Conservation (phyloP, 768 basidiomycete genomes). For the Termitomyces eurrhizus region DNA sequence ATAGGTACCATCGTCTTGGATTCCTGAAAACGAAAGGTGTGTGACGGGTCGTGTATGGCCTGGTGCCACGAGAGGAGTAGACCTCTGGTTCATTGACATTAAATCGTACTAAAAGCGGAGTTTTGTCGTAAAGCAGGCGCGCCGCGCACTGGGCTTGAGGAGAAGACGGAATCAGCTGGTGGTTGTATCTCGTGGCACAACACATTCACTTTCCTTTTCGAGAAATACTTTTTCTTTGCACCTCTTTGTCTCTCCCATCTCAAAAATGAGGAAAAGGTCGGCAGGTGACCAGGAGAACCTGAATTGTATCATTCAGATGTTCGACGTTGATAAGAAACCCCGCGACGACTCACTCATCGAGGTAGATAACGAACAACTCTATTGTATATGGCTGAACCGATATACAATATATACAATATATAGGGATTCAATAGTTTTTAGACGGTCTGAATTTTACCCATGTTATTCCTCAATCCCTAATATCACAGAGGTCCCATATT, state of each 20-base stretch:
- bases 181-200: slow-evolving; percentile 15
- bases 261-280: not conserved
- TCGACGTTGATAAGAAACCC: not conserved
- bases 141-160: slow-evolving; percentile 38
- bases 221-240: slow-evolving; percentile 10
- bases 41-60: slow-evolving; percentile 88
- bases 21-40: slow-evolving; percentile 87
- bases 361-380: not conserved
- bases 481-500: not conserved
- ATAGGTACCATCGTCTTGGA: slow-evolving; percentile 82
- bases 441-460: not conserved
- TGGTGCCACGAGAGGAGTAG: slow-evolving; percentile 78
- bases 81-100: slow-evolving; percentile 64
- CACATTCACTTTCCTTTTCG: slow-evolving; percentile 15
- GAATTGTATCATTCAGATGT: not conserved
- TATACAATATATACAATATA: too few species aligned
- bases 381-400: not conserved
- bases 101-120: slow-evolving; percentile 24
- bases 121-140: slow-evolving; percentile 47
- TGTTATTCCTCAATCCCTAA: not conserved
- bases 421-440: not conserved
- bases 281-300: not conserved
- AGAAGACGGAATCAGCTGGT: slow-evolving; percentile 13
- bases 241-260: slow-evolving; percentile 4
- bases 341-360: not conserved